Evolutionary conservation across 352 stramenopile genomes (phyloP).

Genomic region (Stramenopiles sp.): DNA sequence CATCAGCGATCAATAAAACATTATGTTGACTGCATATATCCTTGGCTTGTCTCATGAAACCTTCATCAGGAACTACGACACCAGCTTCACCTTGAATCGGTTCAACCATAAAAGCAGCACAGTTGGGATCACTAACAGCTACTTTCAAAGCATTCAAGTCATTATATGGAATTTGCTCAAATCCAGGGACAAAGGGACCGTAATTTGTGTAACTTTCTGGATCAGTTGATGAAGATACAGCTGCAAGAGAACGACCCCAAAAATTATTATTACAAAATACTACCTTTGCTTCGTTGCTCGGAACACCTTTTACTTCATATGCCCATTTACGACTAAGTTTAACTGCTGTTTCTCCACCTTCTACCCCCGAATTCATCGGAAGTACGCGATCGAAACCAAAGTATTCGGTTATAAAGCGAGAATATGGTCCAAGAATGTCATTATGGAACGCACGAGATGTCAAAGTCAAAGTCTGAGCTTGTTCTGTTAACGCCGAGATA

Average conservation of each 20-base stretch:
- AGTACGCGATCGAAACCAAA: slow-evolving; percentile 88
- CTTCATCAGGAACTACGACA: slow-evolving; percentile 78
- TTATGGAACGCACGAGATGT: slow-evolving; percentile 95
- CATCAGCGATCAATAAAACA: slow-evolving; percentile 90
- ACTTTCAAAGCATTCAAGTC: slow-evolving; percentile 43
- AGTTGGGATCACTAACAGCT: slow-evolving; percentile 35
- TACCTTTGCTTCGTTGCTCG: slow-evolving; percentile 41
- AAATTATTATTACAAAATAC: slow-evolving; percentile 95
- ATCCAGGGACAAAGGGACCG: slow-evolving; percentile 88
- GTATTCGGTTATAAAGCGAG: slow-evolving; percentile 74
- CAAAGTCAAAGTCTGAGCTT: slow-evolving; percentile 68
- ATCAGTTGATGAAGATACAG: slow-evolving; percentile 72
- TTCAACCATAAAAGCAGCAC: slow-evolving; percentile 94
- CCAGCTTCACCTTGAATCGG: slow-evolving; percentile 94
- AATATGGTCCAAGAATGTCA: slow-evolving; percentile 74
- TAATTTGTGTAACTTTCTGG: slow-evolving; percentile 37
- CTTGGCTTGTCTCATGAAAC: slow-evolving; percentile 46
- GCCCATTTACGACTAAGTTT: slow-evolving; percentile 76
- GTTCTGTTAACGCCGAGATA: slow-evolving; percentile 50
- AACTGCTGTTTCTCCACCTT: slow-evolving; percentile 87
- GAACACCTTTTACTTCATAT: slow-evolving; percentile 83
- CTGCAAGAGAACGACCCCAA: slow-evolving; percentile 84
- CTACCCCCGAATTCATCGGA: slow-evolving; percentile 96
- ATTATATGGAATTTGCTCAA: slow-evolving; percentile 57
- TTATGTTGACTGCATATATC: slow-evolving; percentile 83